phyloP scores from a whole-genome alignment of 257 asterid genomes.

The Coffea eugenioides region DNA sequence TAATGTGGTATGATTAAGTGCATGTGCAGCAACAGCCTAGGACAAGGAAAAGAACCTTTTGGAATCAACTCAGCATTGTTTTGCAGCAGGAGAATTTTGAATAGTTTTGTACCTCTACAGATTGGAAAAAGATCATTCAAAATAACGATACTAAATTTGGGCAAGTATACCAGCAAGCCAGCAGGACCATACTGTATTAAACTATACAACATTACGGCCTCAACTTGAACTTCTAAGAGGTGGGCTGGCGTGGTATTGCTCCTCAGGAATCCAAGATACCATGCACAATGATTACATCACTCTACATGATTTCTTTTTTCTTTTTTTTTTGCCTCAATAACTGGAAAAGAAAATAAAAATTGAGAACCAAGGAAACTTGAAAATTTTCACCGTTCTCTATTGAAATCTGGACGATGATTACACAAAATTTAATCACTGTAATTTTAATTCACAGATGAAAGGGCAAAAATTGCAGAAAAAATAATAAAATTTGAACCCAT shows the following conservation, averaged over 20 bases:
- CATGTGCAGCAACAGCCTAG: slow-evolving; percentile 21
- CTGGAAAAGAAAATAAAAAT: background rate
- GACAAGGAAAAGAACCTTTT: slow-evolving; percentile 7
- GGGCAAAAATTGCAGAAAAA: slow-evolving; percentile 18
- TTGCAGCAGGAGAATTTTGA: background rate
- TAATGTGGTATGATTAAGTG: slow-evolving; percentile 26
- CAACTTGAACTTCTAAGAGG: background rate
- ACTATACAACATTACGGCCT: slow-evolving; percentile 1
- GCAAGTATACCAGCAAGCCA: background rate
- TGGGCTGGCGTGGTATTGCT: background rate
- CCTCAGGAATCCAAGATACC: slow-evolving; percentile 1
- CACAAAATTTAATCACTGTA: slow-evolving; percentile 14
- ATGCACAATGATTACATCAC: slow-evolving; percentile 3
- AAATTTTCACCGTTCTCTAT: slow-evolving; percentile 16
- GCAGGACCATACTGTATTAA: slow-evolving; percentile 1
- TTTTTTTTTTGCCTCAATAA: background rate
- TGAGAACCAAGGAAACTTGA: background rate
- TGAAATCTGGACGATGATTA: slow-evolving; percentile 21
- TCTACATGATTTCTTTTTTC: too few species aligned
- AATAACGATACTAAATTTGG: slow-evolving; percentile 2
- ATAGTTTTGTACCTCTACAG: background rate
- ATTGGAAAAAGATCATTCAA: background rate
- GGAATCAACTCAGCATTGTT: background rate
- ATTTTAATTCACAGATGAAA: slow-evolving; percentile 28
- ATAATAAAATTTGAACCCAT: slow-evolving; percentile 26